Base-by-base conservation (phyloP, 768 basidiomycete genomes). In the Panaeolus cyanescens region DNA sequence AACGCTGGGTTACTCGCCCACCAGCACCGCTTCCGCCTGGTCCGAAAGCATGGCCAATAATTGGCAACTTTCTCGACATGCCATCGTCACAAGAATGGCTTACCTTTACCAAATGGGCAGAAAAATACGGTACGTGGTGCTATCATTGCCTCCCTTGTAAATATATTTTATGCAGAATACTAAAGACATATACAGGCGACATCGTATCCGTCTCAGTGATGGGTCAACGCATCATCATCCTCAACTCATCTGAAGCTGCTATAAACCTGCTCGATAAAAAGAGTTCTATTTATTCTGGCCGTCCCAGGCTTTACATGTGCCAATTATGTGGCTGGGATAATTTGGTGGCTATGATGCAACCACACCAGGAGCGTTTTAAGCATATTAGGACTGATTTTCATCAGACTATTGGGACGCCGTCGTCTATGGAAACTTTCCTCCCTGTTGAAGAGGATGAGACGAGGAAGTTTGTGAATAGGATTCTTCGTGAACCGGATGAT, bases 231-330 rank as follows among this genome's bases (percentile, higher is more conserved):
- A 54, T 72, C 36, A 66, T 73, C 37, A 63, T 74, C 19, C 62
- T 83, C 42, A 78, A 78, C 58, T 72, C 77, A 2, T 55, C 72
- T 6, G 69, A 79, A 36, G 74, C 77, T 1, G 75, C 75, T 2
- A 62, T 64, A 8, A 82, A 83, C 54, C 73, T 87, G 10, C 74
- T 87, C 36, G 82, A 83, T 33, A 32, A 33, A 28, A 32, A 53
- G 32, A 33, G 45, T 5, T 59, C 76, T 13, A 77, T 80, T 32
- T 85, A 86, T 64, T 87, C 85, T 17, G 84, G 86, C 68, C 75
- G 85, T 32, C 83, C 86, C 0, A 59, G 73, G n/a, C 65, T 77
- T 42, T 72, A 71, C 32, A 79, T 81, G 77, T 74, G 75, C 8
- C 77, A 76, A 17, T 76, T 79, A 32, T 71, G 83, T n/a, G 80